A percentile compares a stretch with the other conserved stretches of the same genome.
phyloP scores from a whole-genome alignment of 768 basidiomycete genomes.

The Lactarius trivialis region DNA sequence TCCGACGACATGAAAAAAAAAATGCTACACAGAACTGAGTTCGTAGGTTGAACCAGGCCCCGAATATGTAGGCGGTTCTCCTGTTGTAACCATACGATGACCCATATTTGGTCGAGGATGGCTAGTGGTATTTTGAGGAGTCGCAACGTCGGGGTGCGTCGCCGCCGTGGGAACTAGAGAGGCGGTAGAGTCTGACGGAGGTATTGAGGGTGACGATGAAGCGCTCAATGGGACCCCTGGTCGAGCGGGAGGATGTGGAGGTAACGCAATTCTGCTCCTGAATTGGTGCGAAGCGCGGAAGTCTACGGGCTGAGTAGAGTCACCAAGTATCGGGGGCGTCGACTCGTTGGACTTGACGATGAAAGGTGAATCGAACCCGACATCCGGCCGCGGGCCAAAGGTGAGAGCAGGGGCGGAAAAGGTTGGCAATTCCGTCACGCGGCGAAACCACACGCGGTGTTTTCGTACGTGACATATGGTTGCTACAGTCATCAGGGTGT shows the following conservation, averaged over 20 bases:
- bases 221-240: no score
- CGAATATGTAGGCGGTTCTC: slow-evolving; percentile 14
- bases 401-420: slow-evolving; percentile 15
- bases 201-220: not conserved
- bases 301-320: not conserved
- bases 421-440: slow-evolving; percentile 10
- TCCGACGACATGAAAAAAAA: slow-evolving; percentile 27
- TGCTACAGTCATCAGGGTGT: slow-evolving; percentile 19
- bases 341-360: slow-evolving; percentile 2
- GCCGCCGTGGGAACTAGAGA: not conserved
- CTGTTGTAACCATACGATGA: not conserved
- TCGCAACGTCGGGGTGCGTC: not conserved
- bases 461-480: slow-evolving; percentile 20
- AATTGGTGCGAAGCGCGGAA: slow-evolving; percentile 1
- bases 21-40: not conserved
- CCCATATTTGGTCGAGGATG: not conserved
- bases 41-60: slow-evolving; percentile 4
- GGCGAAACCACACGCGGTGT: slow-evolving; percentile 5
- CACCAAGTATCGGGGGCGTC: not conserved
- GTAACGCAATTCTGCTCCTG: slow-evolving; percentile 6
- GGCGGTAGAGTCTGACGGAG: not conserved
- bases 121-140: not conserved
- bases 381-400: slow-evolving; percentile 1
- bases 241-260: not conserved
- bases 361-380: not conserved